Evolutionary conservation across 1,284 basidiomycete species (phyloP).

Genomic region (Heterobasidion occidentale): DNA sequence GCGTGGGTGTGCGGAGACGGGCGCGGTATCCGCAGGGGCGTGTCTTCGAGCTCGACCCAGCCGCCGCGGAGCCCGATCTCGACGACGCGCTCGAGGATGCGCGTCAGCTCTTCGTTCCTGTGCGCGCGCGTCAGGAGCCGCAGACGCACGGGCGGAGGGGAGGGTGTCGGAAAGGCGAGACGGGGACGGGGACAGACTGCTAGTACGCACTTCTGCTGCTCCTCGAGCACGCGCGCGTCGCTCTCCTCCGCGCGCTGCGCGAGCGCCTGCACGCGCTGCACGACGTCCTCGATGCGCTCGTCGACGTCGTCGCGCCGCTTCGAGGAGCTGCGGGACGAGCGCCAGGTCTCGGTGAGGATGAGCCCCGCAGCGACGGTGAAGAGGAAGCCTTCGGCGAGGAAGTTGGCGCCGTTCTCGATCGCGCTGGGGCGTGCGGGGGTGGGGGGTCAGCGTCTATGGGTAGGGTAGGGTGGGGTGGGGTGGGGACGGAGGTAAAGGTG

Average conservation of each 20-base stretch:
- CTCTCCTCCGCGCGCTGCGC: conserved; percentile 37
- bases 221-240: conserved; percentile 35
- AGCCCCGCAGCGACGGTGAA: conserved; percentile 73
- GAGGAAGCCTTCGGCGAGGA: conserved; percentile 81
- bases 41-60: conserved; percentile 55
- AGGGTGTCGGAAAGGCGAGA: background rate
- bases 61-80: conserved; percentile 65
- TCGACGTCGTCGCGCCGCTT: conserved; percentile 72
- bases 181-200: background rate
- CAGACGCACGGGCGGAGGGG: background rate
- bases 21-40: conserved; percentile 41
- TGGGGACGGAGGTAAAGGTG: background rate
- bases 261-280: conserved; percentile 38
- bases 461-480: background rate
- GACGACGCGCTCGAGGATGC: conserved; percentile 63
- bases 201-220: conserved; percentile 36
- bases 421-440: conserved; percentile 40
- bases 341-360: conserved; percentile 75
- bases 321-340: conserved; percentile 64
- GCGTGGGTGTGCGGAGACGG: conserved; percentile 13
- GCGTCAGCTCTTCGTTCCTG: conserved; percentile 59
- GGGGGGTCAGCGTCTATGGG: background rate
- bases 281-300: conserved; percentile 61
- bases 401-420: conserved; percentile 83
- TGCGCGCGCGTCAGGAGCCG: background rate